Percentiles rank a stretch among this genome's conserved stretches.
Conservation (phyloP, 2,329 filamentous ascomycete species). For the Moelleriella libera region DNA sequence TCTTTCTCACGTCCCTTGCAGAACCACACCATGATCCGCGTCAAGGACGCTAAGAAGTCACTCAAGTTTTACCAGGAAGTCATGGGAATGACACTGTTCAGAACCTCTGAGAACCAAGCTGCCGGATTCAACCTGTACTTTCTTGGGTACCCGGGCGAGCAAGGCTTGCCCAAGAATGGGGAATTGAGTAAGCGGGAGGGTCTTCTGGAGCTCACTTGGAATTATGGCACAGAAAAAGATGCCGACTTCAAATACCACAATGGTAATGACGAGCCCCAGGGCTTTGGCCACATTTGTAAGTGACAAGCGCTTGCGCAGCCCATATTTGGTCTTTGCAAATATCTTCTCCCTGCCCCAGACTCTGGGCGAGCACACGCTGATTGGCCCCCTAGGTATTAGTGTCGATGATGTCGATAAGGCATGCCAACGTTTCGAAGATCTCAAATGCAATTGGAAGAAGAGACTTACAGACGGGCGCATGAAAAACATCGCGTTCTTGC, state of each 20-base stretch:
- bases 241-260: slow-evolving; percentile 76
- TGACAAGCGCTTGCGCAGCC: slow-evolving; percentile 6
- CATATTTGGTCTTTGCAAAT: no score
- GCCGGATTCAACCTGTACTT: slow-evolving; percentile 86
- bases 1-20: slow-evolving; percentile 12
- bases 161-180: slow-evolving; percentile 36
- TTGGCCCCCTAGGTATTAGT: slow-evolving; percentile 41
- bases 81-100: slow-evolving; percentile 74
- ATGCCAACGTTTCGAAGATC: slow-evolving; percentile 70
- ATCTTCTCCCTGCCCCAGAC: no score
- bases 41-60: slow-evolving; percentile 67
- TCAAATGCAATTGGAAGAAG: slow-evolving; percentile 88
- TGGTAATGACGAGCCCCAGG: slow-evolving; percentile 82
- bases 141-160: slow-evolving; percentile 57
- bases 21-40: slow-evolving; percentile 90
- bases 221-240: slow-evolving; percentile 74
- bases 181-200: slow-evolving; percentile 60
- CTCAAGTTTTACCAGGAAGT: slow-evolving; percentile 73
- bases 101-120: slow-evolving; percentile 54
- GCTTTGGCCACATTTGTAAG: slow-evolving; percentile 85
- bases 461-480: slow-evolving; percentile 79
- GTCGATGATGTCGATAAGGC: slow-evolving; percentile 85
- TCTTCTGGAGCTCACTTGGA: slow-evolving; percentile 80
- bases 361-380: no score
- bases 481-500: slow-evolving; percentile 85